These are phyloP conservation scores for Centella asiatica DNA, from an alignment of 129 eudicot genomes.

Conservation along the genomic window DNA sequence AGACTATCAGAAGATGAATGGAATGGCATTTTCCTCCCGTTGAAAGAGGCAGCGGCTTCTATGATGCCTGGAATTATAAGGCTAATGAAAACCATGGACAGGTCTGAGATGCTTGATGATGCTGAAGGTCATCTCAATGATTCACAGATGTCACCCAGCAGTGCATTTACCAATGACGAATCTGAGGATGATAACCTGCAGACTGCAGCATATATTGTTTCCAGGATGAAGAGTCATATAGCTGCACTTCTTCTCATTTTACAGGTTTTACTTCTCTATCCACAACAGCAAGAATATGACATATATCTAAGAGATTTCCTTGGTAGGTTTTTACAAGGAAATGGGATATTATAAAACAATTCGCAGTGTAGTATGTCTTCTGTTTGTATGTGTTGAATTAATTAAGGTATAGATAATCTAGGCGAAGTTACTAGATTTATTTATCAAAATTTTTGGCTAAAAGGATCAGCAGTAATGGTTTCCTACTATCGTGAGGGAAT, in stretches of 20 bases:
- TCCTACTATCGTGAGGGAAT: not conserved
- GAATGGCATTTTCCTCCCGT: conserved; percentile 50
- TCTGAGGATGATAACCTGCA: conserved; percentile 71
- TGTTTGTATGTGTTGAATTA: too few species aligned
- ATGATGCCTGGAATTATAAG: conserved; percentile 51
- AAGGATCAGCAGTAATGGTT: not conserved
- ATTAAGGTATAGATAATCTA: too few species aligned
- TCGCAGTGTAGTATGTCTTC: too few species aligned
- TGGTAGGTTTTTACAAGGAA: not conserved
- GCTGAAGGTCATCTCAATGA: conserved; percentile 24
- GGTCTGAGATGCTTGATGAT: conserved; percentile 50
- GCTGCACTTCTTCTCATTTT: conserved; percentile 64
- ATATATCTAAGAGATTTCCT: not conserved
- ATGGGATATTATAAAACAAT: too few species aligned
- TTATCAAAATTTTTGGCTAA: not conserved
- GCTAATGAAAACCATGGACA: conserved; percentile 58
- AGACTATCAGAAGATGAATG: conserved; percentile 82
- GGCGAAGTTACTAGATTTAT: too few species aligned
- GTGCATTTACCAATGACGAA: conserved; percentile 34
- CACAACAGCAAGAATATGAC: not conserved
- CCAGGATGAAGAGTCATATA: conserved; percentile 85
- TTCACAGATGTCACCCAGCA: conserved; percentile 28
- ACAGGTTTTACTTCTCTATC: conserved; percentile 52
- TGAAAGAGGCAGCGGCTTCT: conserved; percentile 60
- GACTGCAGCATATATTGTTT: conserved; percentile 67